Base-by-base conservation (phyloP, 306 rosid genomes). In the Heteromeles arbutifolia region DNA sequence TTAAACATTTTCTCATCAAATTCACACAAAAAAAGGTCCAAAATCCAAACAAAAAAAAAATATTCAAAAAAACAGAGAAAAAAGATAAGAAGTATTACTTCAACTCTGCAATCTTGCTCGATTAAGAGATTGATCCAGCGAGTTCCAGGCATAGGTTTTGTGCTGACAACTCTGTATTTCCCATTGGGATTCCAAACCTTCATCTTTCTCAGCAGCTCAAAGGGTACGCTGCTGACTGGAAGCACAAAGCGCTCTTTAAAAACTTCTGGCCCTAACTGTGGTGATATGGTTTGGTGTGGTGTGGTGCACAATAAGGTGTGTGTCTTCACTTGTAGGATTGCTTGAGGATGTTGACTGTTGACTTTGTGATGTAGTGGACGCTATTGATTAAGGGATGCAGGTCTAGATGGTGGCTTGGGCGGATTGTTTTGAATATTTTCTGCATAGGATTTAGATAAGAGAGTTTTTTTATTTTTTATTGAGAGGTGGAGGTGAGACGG, bases 141-240 rank as follows among this genome's bases (percentile, higher is more conserved):
- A 73, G 94, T 92, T 82, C 98, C 98, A 0, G 99, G 99, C 99
- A 96, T 96, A 69, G 98, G 77, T 85, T 96, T 96, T 2, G 99
- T 96, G 90, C 99, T 96, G 1, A 96, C 84, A 71, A 96, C 99
- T 82, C 99, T 96, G 86, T 92, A 96, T 80, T 86, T 96, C 11
- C 98, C 98, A 78, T 74, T 92, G 29, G 99, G 99, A 80, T 96
- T 96, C 93, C 96, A 96, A 50, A 96, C 96, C 72, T 32, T 4
- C 1, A 31, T 31, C 21, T 71, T 31, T n/a, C 25, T 41, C 54
- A 54, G 59, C 48, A 34, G 52, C 69, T 66, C 37, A 32, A 50
- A 4, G 66, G 15, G 65, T 56, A 14, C 44, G 69, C 53, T 65
- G 41, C 19, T 45, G 54, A 14, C 24, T 14, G 11, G 44, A 31